Evolutionary conservation across 768 basidiomycete genomes (phyloP).

Genomic region (Suillus plorans): DNA sequence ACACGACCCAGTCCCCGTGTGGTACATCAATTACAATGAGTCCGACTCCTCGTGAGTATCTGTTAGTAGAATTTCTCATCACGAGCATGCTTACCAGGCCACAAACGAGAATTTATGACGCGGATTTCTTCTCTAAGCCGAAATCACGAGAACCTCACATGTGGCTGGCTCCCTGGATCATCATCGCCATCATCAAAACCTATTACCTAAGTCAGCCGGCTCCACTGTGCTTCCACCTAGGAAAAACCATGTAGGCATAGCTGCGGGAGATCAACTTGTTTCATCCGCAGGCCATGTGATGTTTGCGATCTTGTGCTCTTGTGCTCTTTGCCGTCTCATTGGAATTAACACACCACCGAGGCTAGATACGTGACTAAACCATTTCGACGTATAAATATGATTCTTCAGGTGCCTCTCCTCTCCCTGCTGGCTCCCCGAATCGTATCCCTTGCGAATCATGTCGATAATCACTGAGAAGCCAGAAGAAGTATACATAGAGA

Average conservation of each 20-base stretch:
- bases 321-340: background rate
- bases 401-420: background rate
- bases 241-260: background rate
- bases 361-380: background rate
- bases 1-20: too few species aligned
- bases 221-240: too few species aligned
- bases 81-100: background rate
- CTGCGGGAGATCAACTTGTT: background rate
- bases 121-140: background rate
- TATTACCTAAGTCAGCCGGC: too few species aligned
- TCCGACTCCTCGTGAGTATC: background rate
- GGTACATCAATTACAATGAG: background rate
- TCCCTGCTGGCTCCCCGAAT: background rate
- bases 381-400: background rate
- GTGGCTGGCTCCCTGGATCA: background rate
- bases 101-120: background rate
- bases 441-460: background rate
- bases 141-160: background rate
- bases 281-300: background rate
- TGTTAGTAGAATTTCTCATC: background rate
- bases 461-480: conserved; percentile 1
- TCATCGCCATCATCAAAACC: background rate
- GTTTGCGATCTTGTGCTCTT: background rate
- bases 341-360: background rate
- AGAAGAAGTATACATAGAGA: background rate